Evolutionary conservation across 225 moss, liverwort and hornwort genomes (phyloP), one percentile per base, ranked within the genome.

Genomic region (Marchantia paleacea): DNA sequence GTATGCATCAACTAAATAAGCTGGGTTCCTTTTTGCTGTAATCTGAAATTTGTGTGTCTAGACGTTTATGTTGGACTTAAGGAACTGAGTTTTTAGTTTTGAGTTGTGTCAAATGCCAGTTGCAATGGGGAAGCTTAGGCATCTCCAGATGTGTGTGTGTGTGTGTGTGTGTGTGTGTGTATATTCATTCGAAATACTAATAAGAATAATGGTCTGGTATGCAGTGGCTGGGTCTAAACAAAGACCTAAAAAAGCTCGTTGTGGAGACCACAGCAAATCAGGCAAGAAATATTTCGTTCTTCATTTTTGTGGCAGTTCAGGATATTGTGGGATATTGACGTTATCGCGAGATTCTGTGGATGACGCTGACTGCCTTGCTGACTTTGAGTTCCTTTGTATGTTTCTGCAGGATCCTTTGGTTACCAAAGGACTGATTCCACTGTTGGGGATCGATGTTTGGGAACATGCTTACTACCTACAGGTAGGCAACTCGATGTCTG

Each of bases 401-500:
- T 48, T 18, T 26, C 11, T 63, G 7, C 82, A 97, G 97, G 93
- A 97, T 87, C 82, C 87, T 11, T 52, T 97, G 84, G 64, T 78
- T 49, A 73, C 91, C 0, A 90, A 90, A 89, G 90, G 93, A 51
- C 89, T 97, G 69, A 70, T 92, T 72, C 97, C 97, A 72, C 84
- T 97, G 78, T 92, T 97, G 54, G 97, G 97, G 69, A 87, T 97
- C 75, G 97, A 97, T 85, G 97, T 97, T 71, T 97, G 97, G 97
- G 97, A 97, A 79, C 97, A 97, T 80, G 97, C 97, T 48, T 97
- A 97, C 85, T 97, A 97, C 84, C 89, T 97, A 55, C 97, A 97
- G 95, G 97, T 97, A 79, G 76, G 75, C 8, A 69, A 63, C 3
- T 47, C 10, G 12, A 61, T 28, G 28, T 30, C 19, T 19, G 7